Percentiles rank a stretch among this genome's conserved stretches.
These are phyloP conservation scores for Ogataea henricii DNA, from an alignment of 805 yeast species.

Conservation along the genomic window DNA sequence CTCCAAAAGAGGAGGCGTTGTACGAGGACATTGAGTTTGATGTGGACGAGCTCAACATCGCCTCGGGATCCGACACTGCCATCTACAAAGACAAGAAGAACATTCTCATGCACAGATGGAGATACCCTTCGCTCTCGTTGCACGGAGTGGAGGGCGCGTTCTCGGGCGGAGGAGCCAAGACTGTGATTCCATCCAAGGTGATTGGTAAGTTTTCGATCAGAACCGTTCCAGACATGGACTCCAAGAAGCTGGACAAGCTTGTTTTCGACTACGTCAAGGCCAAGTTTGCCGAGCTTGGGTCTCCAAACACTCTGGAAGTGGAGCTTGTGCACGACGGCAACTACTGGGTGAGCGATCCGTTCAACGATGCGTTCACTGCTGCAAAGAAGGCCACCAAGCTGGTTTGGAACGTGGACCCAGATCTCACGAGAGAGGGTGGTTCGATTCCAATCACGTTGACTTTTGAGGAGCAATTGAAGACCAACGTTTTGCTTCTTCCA, in stretches of 20 bases:
- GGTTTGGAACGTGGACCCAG: constrained; percentile 95
- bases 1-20: constrained; percentile 72
- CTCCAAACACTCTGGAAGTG: constrained; percentile 73
- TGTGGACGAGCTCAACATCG: constrained; percentile 80
- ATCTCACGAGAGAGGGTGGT: constrained; percentile 98
- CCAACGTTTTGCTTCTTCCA: constrained; percentile 86
- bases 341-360: constrained; percentile 96
- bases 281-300: constrained; percentile 64
- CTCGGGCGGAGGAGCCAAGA: constrained; percentile 92
- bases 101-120: constrained; percentile 97
- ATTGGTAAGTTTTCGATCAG: constrained; percentile 94
- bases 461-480: constrained; percentile 83
- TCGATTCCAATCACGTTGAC: constrained; percentile 96
- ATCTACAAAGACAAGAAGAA: constrained; percentile 76
- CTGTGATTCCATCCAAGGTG: constrained; percentile 96
- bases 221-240: constrained; percentile 93
- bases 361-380: constrained; percentile 89
- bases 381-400: constrained; percentile 92
- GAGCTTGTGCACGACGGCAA: constrained; percentile 92
- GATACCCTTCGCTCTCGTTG: constrained; percentile 92
- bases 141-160: constrained; percentile 99
- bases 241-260: constrained; percentile 72
- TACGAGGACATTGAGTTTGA: constrained; percentile 87
- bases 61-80: constrained; percentile 85
- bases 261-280: constrained; percentile 72